Evolutionary conservation across 1,284 basidiomycete genomes (phyloP).

Genomic region (Salmacisia buchloeana): DNA sequence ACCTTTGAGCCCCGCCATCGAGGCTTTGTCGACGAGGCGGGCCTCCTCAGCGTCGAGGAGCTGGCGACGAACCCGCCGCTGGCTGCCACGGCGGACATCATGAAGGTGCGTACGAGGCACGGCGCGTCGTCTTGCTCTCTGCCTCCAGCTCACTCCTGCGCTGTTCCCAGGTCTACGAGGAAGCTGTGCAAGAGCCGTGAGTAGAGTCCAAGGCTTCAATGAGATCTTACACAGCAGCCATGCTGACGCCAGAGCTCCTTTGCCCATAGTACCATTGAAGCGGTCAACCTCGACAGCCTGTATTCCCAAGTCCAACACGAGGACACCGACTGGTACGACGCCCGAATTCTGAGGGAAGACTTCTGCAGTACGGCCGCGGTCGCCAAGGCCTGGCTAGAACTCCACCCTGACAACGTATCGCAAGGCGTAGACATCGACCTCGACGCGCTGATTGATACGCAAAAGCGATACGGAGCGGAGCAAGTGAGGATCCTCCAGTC

Average conservation of each 20-base stretch:
- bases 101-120: constrained; percentile 9
- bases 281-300: constrained; percentile 28
- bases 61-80: constrained; percentile 10
- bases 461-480: constrained; percentile 13
- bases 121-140: background rate
- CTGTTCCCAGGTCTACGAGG: constrained; percentile 24
- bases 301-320: constrained; percentile 29
- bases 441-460: constrained; percentile 26
- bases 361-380: constrained; percentile 35
- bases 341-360: constrained; percentile 32
- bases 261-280: background rate
- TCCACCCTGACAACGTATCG: constrained; percentile 20
- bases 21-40: constrained; percentile 4
- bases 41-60: background rate
- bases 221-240: background rate
- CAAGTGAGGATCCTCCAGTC: constrained; percentile 25
- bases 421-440: constrained; percentile 41
- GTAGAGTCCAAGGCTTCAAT: constrained; percentile 20
- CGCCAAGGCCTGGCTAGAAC: constrained; percentile 29
- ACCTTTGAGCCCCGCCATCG: background rate
- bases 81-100: constrained; percentile 27
- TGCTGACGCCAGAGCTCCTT: background rate
- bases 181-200: constrained; percentile 37
- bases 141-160: background rate
- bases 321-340: constrained; percentile 24